Evolutionary conservation across 805 yeast genomes (phyloP).

Genomic region (Grigorovia yakushimaensis): DNA sequence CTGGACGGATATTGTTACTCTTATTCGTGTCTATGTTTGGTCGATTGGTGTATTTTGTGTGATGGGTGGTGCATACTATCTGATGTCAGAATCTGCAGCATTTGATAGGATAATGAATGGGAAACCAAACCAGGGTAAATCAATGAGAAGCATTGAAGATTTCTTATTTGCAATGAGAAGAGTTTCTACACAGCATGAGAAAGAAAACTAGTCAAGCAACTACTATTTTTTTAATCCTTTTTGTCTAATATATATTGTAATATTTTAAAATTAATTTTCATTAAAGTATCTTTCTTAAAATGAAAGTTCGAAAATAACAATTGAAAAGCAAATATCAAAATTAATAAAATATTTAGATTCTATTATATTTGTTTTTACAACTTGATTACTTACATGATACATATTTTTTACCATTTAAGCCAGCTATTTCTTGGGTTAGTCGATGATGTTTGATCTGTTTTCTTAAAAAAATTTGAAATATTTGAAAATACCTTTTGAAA

Average conservation of each 20-base stretch:
- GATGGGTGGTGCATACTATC: constrained; percentile 92
- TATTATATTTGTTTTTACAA: too few relatives aligned
- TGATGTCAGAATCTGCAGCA: constrained; percentile 72
- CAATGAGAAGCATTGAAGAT: constrained; percentile 67
- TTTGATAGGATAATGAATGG: constrained; percentile 84
- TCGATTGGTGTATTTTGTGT: constrained; percentile 95
- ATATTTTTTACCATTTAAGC: neutral
- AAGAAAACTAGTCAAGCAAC: constrained; percentile 32
- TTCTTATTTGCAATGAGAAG: constrained; percentile 80
- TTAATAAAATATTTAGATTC: too few relatives aligned
- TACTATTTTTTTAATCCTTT: neutral
- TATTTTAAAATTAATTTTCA: too few relatives aligned
- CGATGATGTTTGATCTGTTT: neutral
- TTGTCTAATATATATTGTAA: neutral
- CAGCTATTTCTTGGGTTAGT: neutral
- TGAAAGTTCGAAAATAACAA: too few relatives aligned
- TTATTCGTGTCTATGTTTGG: constrained; percentile 90
- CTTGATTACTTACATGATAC: too few relatives aligned
- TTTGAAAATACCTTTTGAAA: neutral
- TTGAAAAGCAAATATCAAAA: too few relatives aligned
- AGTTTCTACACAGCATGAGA: constrained; percentile 85
- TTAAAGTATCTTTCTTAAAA: too few relatives aligned
- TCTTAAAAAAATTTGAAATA: too few relatives aligned
- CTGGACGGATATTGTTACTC: constrained; percentile 93
- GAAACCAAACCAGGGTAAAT: constrained; percentile 52